Evolutionary conservation across 169 alveolate species (phyloP).

Genomic region (Plasmodium gonderi): DNA sequence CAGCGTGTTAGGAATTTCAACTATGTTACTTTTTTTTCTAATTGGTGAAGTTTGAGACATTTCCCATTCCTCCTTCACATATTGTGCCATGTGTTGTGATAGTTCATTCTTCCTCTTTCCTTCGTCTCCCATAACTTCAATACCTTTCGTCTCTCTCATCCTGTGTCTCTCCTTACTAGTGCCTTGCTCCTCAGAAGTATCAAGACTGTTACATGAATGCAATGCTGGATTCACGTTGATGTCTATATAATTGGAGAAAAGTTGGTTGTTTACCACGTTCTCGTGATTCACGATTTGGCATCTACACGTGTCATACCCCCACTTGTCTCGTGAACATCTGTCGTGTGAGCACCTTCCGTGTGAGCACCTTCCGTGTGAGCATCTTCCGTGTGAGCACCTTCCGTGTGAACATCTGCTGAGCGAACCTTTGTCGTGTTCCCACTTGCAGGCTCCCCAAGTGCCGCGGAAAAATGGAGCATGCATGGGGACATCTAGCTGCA

Average conservation of each 20-base stretch:
- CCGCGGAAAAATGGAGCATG: background rate
- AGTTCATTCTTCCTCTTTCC: background rate
- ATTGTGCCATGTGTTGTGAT: too few species aligned
- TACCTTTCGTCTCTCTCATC: background rate
- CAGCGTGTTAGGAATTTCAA: too few species aligned
- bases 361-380: background rate
- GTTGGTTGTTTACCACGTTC: background rate
- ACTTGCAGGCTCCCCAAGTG: too few species aligned
- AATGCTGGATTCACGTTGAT: background rate
- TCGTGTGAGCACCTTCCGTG: background rate
- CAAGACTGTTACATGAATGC: background rate
- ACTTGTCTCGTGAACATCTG: background rate
- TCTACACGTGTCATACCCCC: background rate
- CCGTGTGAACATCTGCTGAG: background rate
- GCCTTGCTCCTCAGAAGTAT: background rate
- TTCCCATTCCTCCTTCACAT: too few species aligned
- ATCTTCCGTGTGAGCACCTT: background rate
- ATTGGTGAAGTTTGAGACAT: too few species aligned
- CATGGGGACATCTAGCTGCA: background rate
- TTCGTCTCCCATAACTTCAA: background rate
- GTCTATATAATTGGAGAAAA: constrained; percentile 43
- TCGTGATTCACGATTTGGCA: constrained; percentile 14
- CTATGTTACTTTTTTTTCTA: too few species aligned
- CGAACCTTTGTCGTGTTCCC: background rate
- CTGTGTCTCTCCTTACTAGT: background rate